phyloP scores from a whole-genome alignment of 192 early-diverging fungal species.

The Geosiphon pyriformis region DNA sequence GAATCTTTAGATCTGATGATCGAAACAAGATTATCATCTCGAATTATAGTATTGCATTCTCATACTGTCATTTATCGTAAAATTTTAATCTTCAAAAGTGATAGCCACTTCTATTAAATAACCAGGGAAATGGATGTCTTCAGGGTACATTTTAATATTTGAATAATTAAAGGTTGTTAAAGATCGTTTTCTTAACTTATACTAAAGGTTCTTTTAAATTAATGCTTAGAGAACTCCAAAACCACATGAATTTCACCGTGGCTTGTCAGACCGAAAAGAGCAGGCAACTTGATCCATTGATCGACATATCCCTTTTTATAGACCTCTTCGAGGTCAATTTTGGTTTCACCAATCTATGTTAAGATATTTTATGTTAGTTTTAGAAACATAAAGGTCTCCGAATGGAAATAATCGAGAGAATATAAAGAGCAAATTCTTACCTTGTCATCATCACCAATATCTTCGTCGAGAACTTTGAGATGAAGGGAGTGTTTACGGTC shows the following conservation, averaged over 20 bases:
- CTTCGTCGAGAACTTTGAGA: conserved; percentile 29
- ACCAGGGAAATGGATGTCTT: no score
- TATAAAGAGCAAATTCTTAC: not conserved
- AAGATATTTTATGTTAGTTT: not conserved
- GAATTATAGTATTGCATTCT: no score
- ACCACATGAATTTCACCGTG: conserved; percentile 23
- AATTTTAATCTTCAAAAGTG: no score
- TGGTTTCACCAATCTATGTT: conserved; percentile 21
- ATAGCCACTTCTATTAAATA: no score
- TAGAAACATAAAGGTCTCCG: not conserved
- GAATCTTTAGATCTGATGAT: no score
- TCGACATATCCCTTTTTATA: conserved; percentile 12
- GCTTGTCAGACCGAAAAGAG: conserved; percentile 14
- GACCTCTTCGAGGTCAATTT: conserved; percentile 11
- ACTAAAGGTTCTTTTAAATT: no score
- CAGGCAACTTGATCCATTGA: conserved; percentile 23
- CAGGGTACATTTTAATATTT: no score
- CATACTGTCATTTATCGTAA: no score
- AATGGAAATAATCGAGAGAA: not conserved
- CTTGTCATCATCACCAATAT: conserved; percentile 20
- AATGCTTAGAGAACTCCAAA: not conserved
- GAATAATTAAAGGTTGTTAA: no score
- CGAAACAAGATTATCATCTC: no score
- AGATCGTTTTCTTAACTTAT: no score
- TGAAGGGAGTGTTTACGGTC: not conserved